These are phyloP conservation scores for Chamaecrista fasciculata DNA, from an alignment of 306 rosid genomes.

Conservation along the genomic window DNA sequence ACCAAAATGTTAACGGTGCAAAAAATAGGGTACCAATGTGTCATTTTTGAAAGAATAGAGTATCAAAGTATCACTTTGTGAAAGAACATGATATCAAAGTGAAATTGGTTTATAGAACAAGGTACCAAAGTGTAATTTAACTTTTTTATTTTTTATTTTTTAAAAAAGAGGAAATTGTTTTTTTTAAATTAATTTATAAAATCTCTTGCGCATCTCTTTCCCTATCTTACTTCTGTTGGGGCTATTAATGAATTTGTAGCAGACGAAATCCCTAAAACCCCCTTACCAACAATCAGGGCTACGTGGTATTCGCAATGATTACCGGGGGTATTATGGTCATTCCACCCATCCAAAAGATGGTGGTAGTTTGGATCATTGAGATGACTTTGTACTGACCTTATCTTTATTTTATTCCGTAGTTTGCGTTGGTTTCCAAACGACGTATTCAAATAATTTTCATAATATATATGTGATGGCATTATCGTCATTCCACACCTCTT, in stretches of 20 bases:
- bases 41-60: too few relatives aligned
- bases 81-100: too few relatives aligned
- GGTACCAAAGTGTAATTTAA: too few relatives aligned
- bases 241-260: conserved; percentile 35
- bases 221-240: conserved; percentile 35
- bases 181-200: conserved; percentile 5
- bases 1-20: too few relatives aligned
- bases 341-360: conserved; percentile 28
- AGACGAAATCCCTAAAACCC: conserved; percentile 10
- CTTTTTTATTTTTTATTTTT: too few relatives aligned
- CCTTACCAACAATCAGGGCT: conserved; percentile 22
- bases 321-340: conserved; percentile 44
- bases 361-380: conserved; percentile 72
- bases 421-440: conserved; percentile 55
- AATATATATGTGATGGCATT: conserved; percentile 20
- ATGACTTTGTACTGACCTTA: conserved; percentile 81
- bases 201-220: conserved; percentile 5
- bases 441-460: conserved; percentile 34
- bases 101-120: too few relatives aligned
- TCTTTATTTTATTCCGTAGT: conserved; percentile 77
- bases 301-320: conserved; percentile 31
- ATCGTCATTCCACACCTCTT: conserved; percentile 18
- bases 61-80: too few relatives aligned
- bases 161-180: too few relatives aligned
- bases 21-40: too few relatives aligned